A percentile compares a stretch with the other conserved stretches of the same genome.
Conservation (phyloP, 176 grass and related monocot genomes). For the Oryza nivara region DNA sequence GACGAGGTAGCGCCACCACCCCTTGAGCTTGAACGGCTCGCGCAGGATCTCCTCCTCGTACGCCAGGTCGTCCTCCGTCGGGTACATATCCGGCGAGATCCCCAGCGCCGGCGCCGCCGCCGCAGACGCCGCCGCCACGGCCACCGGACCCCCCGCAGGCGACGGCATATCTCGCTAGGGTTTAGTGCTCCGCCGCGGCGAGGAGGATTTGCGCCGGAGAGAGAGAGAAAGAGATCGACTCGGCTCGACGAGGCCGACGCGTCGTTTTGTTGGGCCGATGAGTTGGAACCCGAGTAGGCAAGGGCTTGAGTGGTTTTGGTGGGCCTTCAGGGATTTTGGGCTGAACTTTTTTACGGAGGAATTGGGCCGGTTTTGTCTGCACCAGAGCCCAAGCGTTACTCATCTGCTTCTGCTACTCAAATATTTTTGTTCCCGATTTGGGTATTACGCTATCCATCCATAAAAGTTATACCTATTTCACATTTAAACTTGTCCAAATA, state of each 20-base stretch:
- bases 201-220: background rate
- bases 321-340: background rate
- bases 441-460: too few species aligned
- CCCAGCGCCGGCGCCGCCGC: constrained; percentile 2
- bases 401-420: too few species aligned
- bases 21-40: constrained; percentile 80
- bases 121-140: background rate
- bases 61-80: constrained; percentile 65
- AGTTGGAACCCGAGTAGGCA: too few species aligned
- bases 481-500: too few species aligned
- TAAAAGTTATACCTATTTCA: too few species aligned
- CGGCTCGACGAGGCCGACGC: too few species aligned
- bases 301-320: too few species aligned
- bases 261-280: too few species aligned
- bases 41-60: constrained; percentile 92
- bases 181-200: constrained; percentile 28
- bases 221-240: background rate
- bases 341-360: background rate
- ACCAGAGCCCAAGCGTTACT: too few species aligned
- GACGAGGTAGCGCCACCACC: constrained; percentile 88
- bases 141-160: constrained; percentile 38
- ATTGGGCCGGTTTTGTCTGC: background rate
- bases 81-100: constrained; percentile 70
- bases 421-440: too few species aligned
- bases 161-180: constrained; percentile 45